These are phyloP conservation scores for Aspergillus sp. DNA, from an alignment of 2,329 filamentous ascomycete species.

Conservation along the genomic window DNA sequence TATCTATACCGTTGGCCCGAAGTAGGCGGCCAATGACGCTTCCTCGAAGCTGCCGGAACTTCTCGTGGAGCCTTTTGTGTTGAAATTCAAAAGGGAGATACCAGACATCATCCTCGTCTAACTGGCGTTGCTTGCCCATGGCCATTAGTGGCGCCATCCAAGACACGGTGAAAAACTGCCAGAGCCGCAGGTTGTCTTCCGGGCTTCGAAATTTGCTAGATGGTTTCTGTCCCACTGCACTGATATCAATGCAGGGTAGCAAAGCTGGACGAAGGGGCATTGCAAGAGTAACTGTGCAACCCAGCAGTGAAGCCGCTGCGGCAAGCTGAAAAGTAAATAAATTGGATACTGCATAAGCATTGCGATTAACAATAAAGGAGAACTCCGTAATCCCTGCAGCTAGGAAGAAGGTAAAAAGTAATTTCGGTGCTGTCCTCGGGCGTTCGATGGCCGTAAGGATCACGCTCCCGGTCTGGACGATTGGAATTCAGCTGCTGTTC, in stretches of 20 bases:
- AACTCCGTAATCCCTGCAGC: conserved; percentile 35
- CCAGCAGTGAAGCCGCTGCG: conserved; percentile 46
- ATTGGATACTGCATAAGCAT: conserved; percentile 12
- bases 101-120: conserved; percentile 82
- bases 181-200: conserved; percentile 76
- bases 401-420: conserved; percentile 38
- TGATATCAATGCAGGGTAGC: conserved; percentile 58
- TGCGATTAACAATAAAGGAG: conserved; percentile 29
- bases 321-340: conserved; percentile 26
- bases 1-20: conserved; percentile 75
- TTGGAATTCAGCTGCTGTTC: not conserved
- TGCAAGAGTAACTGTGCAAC: conserved; percentile 56
- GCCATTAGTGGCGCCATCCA: conserved; percentile 78
- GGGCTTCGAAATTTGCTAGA: conserved; percentile 65
- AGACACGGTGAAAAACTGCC: conserved; percentile 81
- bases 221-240: conserved; percentile 56
- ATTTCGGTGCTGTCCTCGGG: conserved; percentile 43
- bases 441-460: conserved; percentile 39
- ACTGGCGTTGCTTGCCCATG: conserved; percentile 62
- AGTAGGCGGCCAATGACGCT: conserved; percentile 70
- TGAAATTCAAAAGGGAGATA: conserved; percentile 77
- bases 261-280: conserved; percentile 70
- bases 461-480: conserved; percentile 33
- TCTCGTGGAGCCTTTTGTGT: conserved; percentile 70
- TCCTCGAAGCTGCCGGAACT: conserved; percentile 71